These are phyloP conservation scores for Arthrinium puccinioides DNA, from an alignment of 2,329 filamentous ascomycete species.

Conservation along the genomic window DNA sequence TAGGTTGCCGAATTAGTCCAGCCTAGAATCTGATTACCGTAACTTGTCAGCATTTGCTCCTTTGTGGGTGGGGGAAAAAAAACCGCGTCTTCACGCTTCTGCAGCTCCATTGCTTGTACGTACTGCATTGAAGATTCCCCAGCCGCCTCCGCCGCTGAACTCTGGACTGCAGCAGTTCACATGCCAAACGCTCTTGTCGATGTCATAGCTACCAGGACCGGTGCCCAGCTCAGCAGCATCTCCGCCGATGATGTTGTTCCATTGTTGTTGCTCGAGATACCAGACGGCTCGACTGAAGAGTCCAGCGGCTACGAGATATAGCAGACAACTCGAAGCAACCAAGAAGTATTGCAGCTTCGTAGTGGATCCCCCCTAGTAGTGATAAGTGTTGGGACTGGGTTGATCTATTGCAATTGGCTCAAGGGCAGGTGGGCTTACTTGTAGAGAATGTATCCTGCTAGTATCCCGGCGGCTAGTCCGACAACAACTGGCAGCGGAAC, in stretches of 20 bases:
- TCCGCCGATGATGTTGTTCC: constrained; percentile 57
- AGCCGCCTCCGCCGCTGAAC: constrained; percentile 66
- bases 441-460: constrained; percentile 71
- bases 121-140: constrained; percentile 88
- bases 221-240: constrained; percentile 40
- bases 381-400: background rate
- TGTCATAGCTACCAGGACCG: constrained; percentile 74
- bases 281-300: constrained; percentile 73
- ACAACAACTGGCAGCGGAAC: constrained; percentile 72
- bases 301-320: constrained; percentile 79
- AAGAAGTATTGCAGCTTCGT: constrained; percentile 68
- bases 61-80: no score
- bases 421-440: constrained; percentile 47
- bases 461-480: constrained; percentile 58
- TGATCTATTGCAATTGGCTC: background rate
- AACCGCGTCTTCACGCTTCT: no score
- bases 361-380: constrained; percentile 50
- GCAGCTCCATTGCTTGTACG: no score
- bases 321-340: constrained; percentile 72
- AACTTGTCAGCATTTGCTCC: no score
- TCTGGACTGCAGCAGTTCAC: constrained; percentile 77
- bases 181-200: constrained; percentile 73
- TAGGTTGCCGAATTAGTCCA: constrained; percentile 88
- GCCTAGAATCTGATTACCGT: constrained; percentile 70
- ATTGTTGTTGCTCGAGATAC: constrained; percentile 64